These are phyloP conservation scores for Niveomyces coronatus DNA, from an alignment of 2,329 filamentous ascomycete species.

Conservation along the genomic window DNA sequence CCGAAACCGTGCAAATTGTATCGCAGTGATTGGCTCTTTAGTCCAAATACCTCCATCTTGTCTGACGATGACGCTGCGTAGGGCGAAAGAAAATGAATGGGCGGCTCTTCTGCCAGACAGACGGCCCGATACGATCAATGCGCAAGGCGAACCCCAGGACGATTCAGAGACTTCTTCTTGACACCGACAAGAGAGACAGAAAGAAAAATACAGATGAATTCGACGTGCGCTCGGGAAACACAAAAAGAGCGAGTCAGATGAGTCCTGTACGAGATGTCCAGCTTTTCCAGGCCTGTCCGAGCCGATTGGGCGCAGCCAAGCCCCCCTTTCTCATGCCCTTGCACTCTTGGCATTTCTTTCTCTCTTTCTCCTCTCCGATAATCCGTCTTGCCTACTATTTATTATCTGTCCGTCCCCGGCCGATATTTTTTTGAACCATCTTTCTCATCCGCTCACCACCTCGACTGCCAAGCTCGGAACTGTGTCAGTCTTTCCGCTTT, in stretches of 20 bases:
- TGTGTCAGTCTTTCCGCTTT: too few relatives aligned
- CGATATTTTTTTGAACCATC: too few relatives aligned
- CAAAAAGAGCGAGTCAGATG: background rate
- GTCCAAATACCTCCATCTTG: conserved; percentile 9
- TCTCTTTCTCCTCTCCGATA: background rate
- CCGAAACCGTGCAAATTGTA: conserved; percentile 8
- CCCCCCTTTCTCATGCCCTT: conserved; percentile 7
- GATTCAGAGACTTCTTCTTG: too few relatives aligned
- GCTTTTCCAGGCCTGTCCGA: conserved; percentile 8
- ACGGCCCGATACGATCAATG: conserved; percentile 3
- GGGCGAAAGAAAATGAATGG: conserved; percentile 5
- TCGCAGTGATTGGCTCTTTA: conserved; percentile 10
- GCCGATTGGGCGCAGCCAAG: too few relatives aligned
- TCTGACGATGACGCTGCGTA: conserved; percentile 3
- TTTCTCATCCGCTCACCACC: too few relatives aligned
- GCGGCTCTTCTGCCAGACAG: conserved; percentile 6
- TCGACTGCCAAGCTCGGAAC: too few relatives aligned
- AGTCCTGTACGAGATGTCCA: background rate
- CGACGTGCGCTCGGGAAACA: background rate
- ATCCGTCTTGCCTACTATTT: too few relatives aligned
- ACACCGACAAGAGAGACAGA: background rate
- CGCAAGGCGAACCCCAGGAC: too few relatives aligned
- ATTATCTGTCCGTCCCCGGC: too few relatives aligned
- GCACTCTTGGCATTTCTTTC: conserved; percentile 4
- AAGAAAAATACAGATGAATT: background rate